Conservation (phyloP, 176 grass and related monocot species). For the Eremochloa ophiuroides region DNA sequence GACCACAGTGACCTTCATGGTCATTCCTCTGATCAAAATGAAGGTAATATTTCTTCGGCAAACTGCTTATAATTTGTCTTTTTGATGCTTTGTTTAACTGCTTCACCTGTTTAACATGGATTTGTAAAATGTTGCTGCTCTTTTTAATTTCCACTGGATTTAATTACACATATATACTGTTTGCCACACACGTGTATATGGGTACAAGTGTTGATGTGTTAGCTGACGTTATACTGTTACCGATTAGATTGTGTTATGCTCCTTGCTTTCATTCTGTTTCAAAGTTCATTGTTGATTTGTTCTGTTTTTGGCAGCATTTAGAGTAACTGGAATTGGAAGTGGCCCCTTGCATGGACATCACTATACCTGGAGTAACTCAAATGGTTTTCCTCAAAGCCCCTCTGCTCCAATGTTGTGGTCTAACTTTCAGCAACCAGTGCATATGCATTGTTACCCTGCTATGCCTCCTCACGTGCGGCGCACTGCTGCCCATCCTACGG, state of each 20-base stretch:
- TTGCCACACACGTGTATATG: background rate
- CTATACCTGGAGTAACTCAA: conserved; percentile 49
- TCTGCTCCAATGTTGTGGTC: conserved; percentile 51
- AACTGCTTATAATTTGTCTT: background rate
- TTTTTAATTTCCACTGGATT: background rate
- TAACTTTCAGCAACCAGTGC: conserved; percentile 46
- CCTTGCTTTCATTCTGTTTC: background rate
- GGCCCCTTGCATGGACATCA: conserved; percentile 43
- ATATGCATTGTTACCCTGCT: conserved; percentile 43
- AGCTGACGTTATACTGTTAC: background rate
- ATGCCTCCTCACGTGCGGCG: conserved; percentile 44
- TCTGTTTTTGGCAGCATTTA: conserved; percentile 37
- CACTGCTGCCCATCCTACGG: conserved; percentile 38
- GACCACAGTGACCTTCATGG: conserved; percentile 35
- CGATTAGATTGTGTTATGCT: background rate
- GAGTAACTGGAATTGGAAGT: conserved; percentile 49
- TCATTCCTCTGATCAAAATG: conserved; percentile 44
- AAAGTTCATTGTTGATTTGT: background rate
- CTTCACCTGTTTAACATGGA: background rate
- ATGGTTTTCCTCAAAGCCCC: conserved; percentile 46
- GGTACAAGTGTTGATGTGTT: background rate
- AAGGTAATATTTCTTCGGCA: conserved; percentile 27
- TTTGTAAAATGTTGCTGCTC: background rate
- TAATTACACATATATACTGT: background rate
- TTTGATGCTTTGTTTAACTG: background rate